Evolutionary conservation across 768 basidiomycete genomes (phyloP).

Genomic region (Paxillus involutus): DNA sequence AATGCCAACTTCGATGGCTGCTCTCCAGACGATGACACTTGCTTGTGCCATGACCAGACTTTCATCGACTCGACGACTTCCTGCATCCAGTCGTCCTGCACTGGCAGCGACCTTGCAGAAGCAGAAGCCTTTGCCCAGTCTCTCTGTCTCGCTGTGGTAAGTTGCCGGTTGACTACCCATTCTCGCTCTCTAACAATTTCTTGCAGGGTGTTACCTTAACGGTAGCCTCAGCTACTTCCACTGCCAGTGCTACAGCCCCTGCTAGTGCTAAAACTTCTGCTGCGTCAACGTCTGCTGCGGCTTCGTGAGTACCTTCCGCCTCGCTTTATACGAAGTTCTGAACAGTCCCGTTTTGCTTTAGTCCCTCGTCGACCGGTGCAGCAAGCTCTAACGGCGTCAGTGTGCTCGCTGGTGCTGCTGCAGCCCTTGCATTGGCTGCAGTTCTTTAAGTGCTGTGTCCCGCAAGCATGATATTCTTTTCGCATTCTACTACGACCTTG

Average conservation of each 20-base stretch:
- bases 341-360: not conserved
- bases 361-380: slow-evolving; percentile 8
- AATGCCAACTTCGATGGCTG: slow-evolving; percentile 47
- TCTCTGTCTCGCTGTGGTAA: slow-evolving; percentile 51
- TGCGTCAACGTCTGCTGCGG: slow-evolving; percentile 10
- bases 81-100: slow-evolving; percentile 52
- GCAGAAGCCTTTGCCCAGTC: slow-evolving; percentile 42
- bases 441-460: slow-evolving; percentile 7
- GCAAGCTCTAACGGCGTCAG: slow-evolving; percentile 5
- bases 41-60: slow-evolving; percentile 50
- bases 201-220: slow-evolving; percentile 55
- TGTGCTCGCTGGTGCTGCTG: slow-evolving; percentile 9
- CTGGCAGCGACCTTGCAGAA: slow-evolving; percentile 40
- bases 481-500: not conserved
- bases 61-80: slow-evolving; percentile 47
- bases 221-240: slow-evolving; percentile 25
- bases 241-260: slow-evolving; percentile 12
- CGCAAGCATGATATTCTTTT: not conserved
- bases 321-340: not conserved
- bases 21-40: slow-evolving; percentile 46
- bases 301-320: slow-evolving; percentile 7
- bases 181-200: not conserved
- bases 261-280: not conserved
- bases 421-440: slow-evolving; percentile 10
- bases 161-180: slow-evolving; percentile 18